Base-by-base conservation (phyloP, 1,139 yeast species). In the Saccharomyces hybrid region DNA sequence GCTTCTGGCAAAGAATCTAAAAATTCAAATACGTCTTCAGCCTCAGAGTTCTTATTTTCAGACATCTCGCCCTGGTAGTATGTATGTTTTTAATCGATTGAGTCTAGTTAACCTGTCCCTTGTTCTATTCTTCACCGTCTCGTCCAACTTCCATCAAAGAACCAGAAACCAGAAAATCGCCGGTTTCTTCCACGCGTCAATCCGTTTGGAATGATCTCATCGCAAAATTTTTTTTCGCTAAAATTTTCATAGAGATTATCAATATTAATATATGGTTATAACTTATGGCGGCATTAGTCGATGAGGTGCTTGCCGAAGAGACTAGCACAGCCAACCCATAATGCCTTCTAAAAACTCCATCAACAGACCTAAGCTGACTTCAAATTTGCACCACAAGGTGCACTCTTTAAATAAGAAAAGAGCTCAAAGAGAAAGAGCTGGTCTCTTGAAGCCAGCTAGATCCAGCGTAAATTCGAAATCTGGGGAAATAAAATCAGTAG, bases 1-100 rank as follows among this genome's bases (percentile, higher is more conserved):
- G 82, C 79, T 57, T 84, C 89, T 9, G 96, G 97, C 50, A 93
- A 77, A 1, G 96, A 87, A 67, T 91, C 95, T 64, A 93, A 79
- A 69, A 93, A 87, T 62, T 91, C 96, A 61, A 91, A 75, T 9
- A 93, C 97, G 65, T 91, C 97, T 64, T 88, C 95, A 26, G 84
- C 81, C 58, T 80, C 82, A 11, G 44, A 38, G 25, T 38, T 38
- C 50, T 60, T 61, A 32, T 52, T 55, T 23, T 54, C 59, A 47
- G 61, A 54, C 65, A 62, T 62, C 23, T 28, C 46, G 44, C 6
- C 26, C 25, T n/a, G 6, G 38, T 14, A 29, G 3, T 46, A 11
- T 46, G 13, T 27, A 23, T 25, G 6, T 9, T 5, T 23, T 14
- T 5, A n/a, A 9, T 27, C 48, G 31, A 38, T 19, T 14, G n/a